phyloP scores from a whole-genome alignment of 1,284 basidiomycete species.

The Cystobasidiaceae sp. region DNA sequence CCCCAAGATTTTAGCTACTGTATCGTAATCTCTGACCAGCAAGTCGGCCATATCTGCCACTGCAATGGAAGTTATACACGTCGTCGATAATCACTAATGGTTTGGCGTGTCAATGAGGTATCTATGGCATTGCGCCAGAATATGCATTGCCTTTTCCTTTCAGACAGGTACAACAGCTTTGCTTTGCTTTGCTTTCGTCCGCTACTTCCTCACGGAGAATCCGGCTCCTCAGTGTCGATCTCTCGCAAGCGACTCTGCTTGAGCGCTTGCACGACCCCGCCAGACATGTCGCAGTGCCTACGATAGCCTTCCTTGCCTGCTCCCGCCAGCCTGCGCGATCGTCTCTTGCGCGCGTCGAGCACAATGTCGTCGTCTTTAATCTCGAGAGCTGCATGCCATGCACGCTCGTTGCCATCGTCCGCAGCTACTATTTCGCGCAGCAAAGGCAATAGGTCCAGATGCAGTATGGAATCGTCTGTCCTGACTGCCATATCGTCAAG shows the following conservation, averaged over 20 bases:
- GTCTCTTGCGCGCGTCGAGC: slow-evolving; percentile 1
- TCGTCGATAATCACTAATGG: too few species aligned
- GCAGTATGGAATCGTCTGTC: neutral
- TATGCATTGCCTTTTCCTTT: too few species aligned
- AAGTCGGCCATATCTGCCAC: too few species aligned
- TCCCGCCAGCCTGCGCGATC: slow-evolving; percentile 21
- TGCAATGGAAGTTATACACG: too few species aligned
- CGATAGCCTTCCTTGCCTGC: slow-evolving; percentile 12
- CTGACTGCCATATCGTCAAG: neutral
- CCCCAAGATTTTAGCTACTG: too few species aligned
- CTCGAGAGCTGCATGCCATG: slow-evolving; percentile 4
- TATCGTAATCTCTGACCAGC: too few species aligned
- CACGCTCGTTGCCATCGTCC: slow-evolving; percentile 56
- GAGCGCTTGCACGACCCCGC: neutral
- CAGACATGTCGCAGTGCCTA: slow-evolving; percentile 7
- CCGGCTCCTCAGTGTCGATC: neutral
- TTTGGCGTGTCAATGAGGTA: too few species aligned
- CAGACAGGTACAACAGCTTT: too few species aligned
- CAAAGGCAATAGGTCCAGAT: slow-evolving; percentile 64
- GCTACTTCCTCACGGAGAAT: neutral
- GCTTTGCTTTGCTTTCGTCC: neutral
- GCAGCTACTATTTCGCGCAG: slow-evolving; percentile 61
- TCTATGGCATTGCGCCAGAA: too few species aligned
- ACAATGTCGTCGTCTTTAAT: slow-evolving; percentile 3
- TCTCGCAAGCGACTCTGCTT: neutral